Percentiles rank a stretch among this genome's conserved stretches.
phyloP scores from a whole-genome alignment of 495 filamentous ascomycete species.

The Lasiosphaeria ovina region DNA sequence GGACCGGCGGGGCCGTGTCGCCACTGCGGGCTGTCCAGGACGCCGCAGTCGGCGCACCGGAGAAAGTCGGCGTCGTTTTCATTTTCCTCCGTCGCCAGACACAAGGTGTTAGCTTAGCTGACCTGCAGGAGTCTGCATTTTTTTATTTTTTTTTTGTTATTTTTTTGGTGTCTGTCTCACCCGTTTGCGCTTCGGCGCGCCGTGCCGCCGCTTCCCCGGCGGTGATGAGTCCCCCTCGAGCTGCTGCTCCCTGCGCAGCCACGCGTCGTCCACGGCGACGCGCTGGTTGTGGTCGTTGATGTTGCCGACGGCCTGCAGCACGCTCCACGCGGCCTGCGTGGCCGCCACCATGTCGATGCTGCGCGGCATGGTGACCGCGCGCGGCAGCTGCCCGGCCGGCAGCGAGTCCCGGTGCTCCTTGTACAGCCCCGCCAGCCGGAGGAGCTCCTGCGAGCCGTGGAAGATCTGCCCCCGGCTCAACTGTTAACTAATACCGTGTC shows the following conservation, averaged over 20 bases:
- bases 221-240: neutral
- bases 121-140: neutral
- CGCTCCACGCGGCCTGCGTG: constrained; percentile 20
- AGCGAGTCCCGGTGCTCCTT: constrained; percentile 4
- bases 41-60: constrained; percentile 15
- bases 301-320: constrained; percentile 21
- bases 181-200: neutral
- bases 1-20: constrained; percentile 18
- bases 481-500: too few species aligned
- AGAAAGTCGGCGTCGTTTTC: neutral
- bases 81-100: neutral
- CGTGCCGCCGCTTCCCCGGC: neutral
- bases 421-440: constrained; percentile 17
- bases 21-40: constrained; percentile 17
- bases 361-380: constrained; percentile 8
- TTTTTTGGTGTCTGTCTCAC: too few species aligned
- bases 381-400: neutral
- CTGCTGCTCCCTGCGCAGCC: neutral
- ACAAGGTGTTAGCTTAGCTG: neutral
- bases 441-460: constrained; percentile 19
- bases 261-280: neutral
- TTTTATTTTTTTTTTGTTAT: too few species aligned
- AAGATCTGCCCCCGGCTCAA: constrained; percentile 5
- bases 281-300: constrained; percentile 17
- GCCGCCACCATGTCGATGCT: constrained; percentile 24